Base-by-base conservation (phyloP, 2,329 filamentous ascomycete genomes). In the Penicillium brasilianum region DNA sequence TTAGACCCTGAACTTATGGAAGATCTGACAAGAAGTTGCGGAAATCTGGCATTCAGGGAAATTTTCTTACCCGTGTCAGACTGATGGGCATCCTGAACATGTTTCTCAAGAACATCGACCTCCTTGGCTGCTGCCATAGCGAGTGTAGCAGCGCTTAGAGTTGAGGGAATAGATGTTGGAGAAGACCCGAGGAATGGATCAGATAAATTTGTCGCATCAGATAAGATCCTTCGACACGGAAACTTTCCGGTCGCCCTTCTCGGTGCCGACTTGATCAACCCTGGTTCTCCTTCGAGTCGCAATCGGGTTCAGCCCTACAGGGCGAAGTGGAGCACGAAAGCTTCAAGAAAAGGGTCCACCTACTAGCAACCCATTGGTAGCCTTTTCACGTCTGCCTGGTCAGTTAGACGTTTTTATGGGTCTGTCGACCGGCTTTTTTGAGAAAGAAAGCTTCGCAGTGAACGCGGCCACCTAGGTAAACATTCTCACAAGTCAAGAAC, bases 141-240 rank as follows among this genome's bases (percentile, higher is more conserved):
- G 39, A n/a, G 39, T 13, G 39, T 43, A 18, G 13, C 34, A 36
- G 39, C 18, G 20, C 10, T 82, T 66, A 82, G 80, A 41, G 80
- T 78, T 62, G 81, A 51, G 16, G 48, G 22, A 34, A 10, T 7
- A 1, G 14, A 34, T 51, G 48, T 20, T 28, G 18, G 30, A 32
- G 28, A 51, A 18, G 6, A 28, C 44, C 20, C 18, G 28, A 57
- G 20, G 44, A 49, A 51, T 44, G 52, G 63, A 69, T 69, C 65
- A 65, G 67, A 69, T 69, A 9, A 34, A 13, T 34, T 43, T 10
- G 9, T 22, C 22, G 44, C 57, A 69, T 69, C 67, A 69, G 68
- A 68, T 70, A 68, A 65, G 61, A 68, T 67, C 30, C 7, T 36
- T 7, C 9, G 2, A 13, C 28, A 5, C 16, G 13, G n/a, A 36